Evolutionary conservation across 225 moss, liverwort and hornwort genomes (phyloP).

Genomic region (Physcomitrium patens): DNA sequence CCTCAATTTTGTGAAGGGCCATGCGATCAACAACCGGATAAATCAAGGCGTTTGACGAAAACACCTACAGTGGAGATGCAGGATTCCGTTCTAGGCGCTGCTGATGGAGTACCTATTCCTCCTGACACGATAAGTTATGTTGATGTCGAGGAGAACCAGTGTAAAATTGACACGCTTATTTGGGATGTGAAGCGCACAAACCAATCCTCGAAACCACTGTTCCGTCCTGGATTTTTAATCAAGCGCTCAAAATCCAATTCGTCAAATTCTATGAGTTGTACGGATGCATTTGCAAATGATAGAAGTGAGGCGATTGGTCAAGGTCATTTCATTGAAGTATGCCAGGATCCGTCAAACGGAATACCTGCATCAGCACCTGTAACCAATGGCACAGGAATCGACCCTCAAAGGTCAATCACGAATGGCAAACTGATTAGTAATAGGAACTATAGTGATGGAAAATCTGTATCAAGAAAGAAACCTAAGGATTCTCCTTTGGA

Average conservation of each 20-base stretch:
- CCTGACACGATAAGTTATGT: neutral
- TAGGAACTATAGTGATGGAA: constrained; percentile 15
- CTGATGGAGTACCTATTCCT: neutral
- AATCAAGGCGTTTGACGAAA: neutral
- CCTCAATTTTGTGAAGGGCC: neutral
- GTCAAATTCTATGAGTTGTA: neutral
- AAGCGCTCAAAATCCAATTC: neutral
- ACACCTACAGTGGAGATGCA: neutral
- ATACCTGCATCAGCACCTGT: neutral
- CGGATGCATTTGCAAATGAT: neutral
- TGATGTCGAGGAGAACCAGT: neutral
- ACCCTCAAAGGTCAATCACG: neutral
- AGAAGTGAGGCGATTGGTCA: neutral
- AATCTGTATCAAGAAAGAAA: neutral
- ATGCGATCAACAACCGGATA: neutral
- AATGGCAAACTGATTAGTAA: constrained; percentile 7
- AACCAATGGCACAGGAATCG: neutral
- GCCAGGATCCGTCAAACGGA: neutral
- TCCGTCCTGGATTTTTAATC: constrained; percentile 41
- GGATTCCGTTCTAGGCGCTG: neutral
- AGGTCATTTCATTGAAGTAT: neutral
- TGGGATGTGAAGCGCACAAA: neutral
- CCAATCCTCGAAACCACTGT: constrained; percentile 33
- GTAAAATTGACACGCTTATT: neutral
- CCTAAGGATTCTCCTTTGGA: neutral